These are phyloP conservation scores for Russula foetens DNA, from an alignment of 768 basidiomycete genomes.

Conservation along the genomic window DNA sequence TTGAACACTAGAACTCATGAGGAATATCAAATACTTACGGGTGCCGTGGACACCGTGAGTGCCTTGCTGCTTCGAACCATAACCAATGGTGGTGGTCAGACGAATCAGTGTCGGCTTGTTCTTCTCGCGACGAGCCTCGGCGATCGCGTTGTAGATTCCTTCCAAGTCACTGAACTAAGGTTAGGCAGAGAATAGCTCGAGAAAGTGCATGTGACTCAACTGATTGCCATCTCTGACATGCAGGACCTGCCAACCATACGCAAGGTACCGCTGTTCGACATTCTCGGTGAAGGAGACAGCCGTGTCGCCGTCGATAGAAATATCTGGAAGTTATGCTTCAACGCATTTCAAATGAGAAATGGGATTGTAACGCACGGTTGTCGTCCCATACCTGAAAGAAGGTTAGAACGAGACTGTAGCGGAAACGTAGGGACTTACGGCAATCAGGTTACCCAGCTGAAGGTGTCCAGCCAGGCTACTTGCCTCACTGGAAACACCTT, in stretches of 20 bases:
- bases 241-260: constrained; percentile 94
- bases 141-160: constrained; percentile 71
- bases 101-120: constrained; percentile 83
- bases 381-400: constrained; percentile 77
- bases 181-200: constrained; percentile 5
- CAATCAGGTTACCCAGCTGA: constrained; percentile 87
- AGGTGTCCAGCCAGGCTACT: constrained; percentile 91
- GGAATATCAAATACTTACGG: constrained; percentile 48
- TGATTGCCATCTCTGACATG: constrained; percentile 72
- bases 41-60: constrained; percentile 93
- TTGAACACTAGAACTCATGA: constrained; percentile 10
- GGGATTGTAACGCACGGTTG: constrained; percentile 56
- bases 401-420: constrained; percentile 17
- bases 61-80: constrained; percentile 86
- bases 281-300: constrained; percentile 91
- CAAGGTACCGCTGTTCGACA: constrained; percentile 76
- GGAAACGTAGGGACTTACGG: constrained; percentile 42
- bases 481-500: constrained; percentile 91
- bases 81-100: constrained; percentile 87
- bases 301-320: constrained; percentile 95
- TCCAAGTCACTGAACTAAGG: constrained; percentile 54
- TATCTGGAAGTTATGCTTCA: constrained; percentile 46
- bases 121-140: constrained; percentile 64
- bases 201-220: constrained; percentile 29
- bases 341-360: neutral